Base-by-base conservation (phyloP, 306 rosid genomes). In the Delonix regia region DNA sequence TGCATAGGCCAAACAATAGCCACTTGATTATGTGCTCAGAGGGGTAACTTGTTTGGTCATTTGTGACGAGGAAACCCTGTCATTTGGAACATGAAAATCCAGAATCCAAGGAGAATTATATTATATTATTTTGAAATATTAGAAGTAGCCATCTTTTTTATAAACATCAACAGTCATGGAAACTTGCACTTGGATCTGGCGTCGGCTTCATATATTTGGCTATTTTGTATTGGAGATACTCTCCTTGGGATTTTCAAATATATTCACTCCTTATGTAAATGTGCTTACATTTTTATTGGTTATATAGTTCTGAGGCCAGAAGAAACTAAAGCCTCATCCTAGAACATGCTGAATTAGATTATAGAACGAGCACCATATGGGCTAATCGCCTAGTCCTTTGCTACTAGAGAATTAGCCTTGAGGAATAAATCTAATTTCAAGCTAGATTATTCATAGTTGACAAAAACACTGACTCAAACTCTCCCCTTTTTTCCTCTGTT, bases 31-130 rank as follows among this genome's bases (percentile, higher is more conserved):
- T 28, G 75, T 52, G 56, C 30, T 81, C 38, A 61, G 36, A 56
- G 48, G 16, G 75, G 79, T 57, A 76, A 66, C 21, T 79, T 68
- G 72, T 68, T 72, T 64, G 84, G 81, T 74, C 84, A 85, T 83
- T 93, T 84, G 97, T 82, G 87, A 88, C 84, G 90, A 86, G 94
- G 94, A 91, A 91, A 90, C 87, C 75, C 76, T 77, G 90, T 73
- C 83, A 79, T 71, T 79, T 10, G 44, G 80, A 85, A 87, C 94
- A 89, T 90, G 92, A 90, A 86, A 84, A 88, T 86, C 91, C 90
- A 89, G 94, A 89, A 89, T 89, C 94, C 90, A 83, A 89, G 90
- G 97, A 80, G 36, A 82, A 73, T 19, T 76, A 76, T 75, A 57
- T 74, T 80, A 88, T 49, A 85, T 45, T 82, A 76, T 49, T 69